These are phyloP conservation scores for Syncephalastrum contaminatum DNA, from an alignment of 371 early-diverging fungal genomes.

Conservation along the genomic window DNA sequence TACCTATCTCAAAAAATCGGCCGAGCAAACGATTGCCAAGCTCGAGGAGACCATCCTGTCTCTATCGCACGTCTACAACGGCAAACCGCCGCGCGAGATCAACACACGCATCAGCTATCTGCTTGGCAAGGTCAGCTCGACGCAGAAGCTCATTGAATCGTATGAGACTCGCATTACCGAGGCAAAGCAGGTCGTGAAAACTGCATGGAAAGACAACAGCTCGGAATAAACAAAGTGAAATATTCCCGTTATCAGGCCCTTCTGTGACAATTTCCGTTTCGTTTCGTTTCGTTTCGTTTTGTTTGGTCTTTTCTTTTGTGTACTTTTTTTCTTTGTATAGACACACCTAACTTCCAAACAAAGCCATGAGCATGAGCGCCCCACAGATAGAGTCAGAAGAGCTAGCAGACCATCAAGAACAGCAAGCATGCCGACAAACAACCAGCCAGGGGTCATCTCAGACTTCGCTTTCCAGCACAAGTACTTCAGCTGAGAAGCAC, in stretches of 20 bases:
- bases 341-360: no score
- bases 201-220: conserved; percentile 24
- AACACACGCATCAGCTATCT: conserved; percentile 56
- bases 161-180: conserved; percentile 48
- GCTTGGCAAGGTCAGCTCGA: conserved; percentile 49
- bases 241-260: not conserved
- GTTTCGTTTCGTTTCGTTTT: not conserved
- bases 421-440: no score
- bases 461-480: no score
- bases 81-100: conserved; percentile 56
- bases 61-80: conserved; percentile 44
- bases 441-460: no score
- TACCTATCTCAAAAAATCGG: conserved; percentile 64
- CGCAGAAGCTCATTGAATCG: conserved; percentile 51
- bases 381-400: no score
- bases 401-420: no score
- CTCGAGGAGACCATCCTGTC: conserved; percentile 71
- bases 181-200: conserved; percentile 47
- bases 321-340: no score
- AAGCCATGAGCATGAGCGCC: no score
- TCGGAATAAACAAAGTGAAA: conserved; percentile 1
- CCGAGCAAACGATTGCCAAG: conserved; percentile 66
- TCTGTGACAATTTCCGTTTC: not conserved
- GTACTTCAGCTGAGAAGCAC: no score
- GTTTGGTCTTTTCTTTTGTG: not conserved